Base-by-base conservation (phyloP, 2,329 filamentous ascomycete genomes). In the Chaetoscypha palmicola region DNA sequence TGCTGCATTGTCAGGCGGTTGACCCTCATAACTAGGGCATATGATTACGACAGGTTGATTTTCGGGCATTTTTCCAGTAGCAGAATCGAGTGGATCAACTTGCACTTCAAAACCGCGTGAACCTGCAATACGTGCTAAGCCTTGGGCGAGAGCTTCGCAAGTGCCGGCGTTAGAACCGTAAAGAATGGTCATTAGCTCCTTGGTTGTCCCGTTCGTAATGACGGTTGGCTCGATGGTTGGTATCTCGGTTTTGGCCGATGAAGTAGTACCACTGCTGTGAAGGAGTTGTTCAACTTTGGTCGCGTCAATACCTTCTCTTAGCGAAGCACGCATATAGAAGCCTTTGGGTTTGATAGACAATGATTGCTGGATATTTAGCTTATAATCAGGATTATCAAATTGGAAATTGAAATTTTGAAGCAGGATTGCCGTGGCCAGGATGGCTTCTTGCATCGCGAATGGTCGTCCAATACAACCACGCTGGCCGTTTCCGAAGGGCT, bases 121-220 rank as follows among this genome's bases (percentile, higher is more conserved):
- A 1, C 66, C 55, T 0, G 81, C 81, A 54, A 79, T 74, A 5
- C 71, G 68, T 1, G 78, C 78, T 5, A 87, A 58, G 20, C 74
- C 69, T 50, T 81, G 73, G 1, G 83, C 78, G 38, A 88, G 70
- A 1, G 77, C 70, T 61, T 87, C 81, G 59, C 83, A 88, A 2
- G 84, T 89, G 0, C 84, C 84, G 3, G 77, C 79, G 57, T 86
- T 86, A 17, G 80, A 83, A 2, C 84, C 84, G 55, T 84, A 89
- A 35, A 80, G 73, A 17, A 89, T 72, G 17, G 33, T 20, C 14
- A 14, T 73, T 73, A 8, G 33, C 8, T 36, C 9, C 19, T 19
- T 36, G 5, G 8, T 16, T 5, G 9, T 33, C 7, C 14, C 33
- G 8, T 22, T 21, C 33, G 33, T 9, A 20, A 10, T n/a, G 5